Conservation (phyloP, 2,329 filamentous ascomycete genomes). For the Aspergillus sp. region DNA sequence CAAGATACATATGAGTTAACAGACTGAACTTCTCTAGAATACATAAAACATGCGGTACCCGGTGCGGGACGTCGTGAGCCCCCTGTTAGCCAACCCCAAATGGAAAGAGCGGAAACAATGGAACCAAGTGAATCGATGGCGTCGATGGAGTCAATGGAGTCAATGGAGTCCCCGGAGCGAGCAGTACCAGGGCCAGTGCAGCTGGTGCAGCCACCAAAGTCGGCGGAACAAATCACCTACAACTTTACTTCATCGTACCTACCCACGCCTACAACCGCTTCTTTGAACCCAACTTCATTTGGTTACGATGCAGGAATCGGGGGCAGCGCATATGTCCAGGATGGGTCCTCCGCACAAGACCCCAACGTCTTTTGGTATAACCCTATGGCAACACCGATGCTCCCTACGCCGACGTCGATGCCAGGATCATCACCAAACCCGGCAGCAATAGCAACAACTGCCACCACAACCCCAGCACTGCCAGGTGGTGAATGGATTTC, state of each 20-base stretch:
- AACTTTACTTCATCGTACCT: not conserved
- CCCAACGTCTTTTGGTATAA: not conserved
- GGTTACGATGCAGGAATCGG: not conserved
- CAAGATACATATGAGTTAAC: too few relatives aligned
- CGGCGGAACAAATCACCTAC: not conserved
- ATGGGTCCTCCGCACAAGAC: not conserved
- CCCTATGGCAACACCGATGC: not conserved
- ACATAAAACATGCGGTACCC: constrained; percentile 11
- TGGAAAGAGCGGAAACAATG: not conserved
- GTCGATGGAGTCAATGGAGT: too few relatives aligned
- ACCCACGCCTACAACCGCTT: not conserved
- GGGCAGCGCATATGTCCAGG: not conserved
- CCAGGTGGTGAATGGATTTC: too few relatives aligned
- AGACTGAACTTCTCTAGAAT: constrained; percentile 2
- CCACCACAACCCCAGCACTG: too few relatives aligned
- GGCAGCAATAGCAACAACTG: too few relatives aligned
- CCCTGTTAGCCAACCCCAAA: not conserved
- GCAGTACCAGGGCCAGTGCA: too few relatives aligned
- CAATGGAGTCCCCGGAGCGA: too few relatives aligned
- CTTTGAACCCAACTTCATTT: not conserved
- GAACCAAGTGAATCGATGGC: not conserved
- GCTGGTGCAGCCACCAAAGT: too few relatives aligned
- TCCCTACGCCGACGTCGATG: too few relatives aligned
- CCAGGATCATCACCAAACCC: too few relatives aligned
- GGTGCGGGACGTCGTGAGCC: not conserved